These are phyloP conservation scores for Eucalyptus caleyi DNA, from an alignment of 345 rosid genomes.

Conservation along the genomic window DNA sequence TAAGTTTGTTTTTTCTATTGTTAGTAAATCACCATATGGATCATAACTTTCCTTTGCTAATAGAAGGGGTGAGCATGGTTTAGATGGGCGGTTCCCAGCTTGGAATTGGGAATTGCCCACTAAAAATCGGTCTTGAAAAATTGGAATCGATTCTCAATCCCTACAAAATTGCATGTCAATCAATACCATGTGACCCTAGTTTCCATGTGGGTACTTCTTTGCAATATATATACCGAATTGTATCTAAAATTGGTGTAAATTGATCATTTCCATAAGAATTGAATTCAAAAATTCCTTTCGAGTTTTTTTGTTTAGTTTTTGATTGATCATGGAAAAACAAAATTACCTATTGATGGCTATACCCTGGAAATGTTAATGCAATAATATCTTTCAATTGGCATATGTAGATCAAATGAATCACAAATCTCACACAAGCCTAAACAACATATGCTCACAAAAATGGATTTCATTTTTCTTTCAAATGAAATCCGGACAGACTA, in stretches of 20 bases:
- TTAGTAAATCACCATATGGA: not conserved
- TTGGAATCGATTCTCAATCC: not conserved
- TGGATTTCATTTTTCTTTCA: not conserved
- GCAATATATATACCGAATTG: no score
- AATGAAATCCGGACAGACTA: rapidly evolving
- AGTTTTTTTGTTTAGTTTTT: no score
- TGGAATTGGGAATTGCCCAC: not conserved
- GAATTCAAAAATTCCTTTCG: no score
- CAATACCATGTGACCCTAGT: not conserved
- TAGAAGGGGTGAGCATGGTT: not conserved
- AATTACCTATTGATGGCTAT: no score
- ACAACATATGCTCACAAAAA: not conserved
- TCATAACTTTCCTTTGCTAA: not conserved
- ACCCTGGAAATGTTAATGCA: not conserved
- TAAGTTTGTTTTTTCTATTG: not conserved
- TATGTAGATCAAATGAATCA: not conserved
- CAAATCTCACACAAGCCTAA: not conserved
- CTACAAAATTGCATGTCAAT: not conserved
- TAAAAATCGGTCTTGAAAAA: no score
- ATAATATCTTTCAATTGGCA: not conserved
- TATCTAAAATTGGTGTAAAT: no score
- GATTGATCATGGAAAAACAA: no score
- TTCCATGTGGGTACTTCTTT: not conserved
- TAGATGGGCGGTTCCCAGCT: rapidly evolving
- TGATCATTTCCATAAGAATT: no score